Evolutionary conservation across 1,139 yeast species (phyloP), one percentile per base, ranked within the genome.

Genomic region (Hemisphaericaspora xylanilytica): DNA sequence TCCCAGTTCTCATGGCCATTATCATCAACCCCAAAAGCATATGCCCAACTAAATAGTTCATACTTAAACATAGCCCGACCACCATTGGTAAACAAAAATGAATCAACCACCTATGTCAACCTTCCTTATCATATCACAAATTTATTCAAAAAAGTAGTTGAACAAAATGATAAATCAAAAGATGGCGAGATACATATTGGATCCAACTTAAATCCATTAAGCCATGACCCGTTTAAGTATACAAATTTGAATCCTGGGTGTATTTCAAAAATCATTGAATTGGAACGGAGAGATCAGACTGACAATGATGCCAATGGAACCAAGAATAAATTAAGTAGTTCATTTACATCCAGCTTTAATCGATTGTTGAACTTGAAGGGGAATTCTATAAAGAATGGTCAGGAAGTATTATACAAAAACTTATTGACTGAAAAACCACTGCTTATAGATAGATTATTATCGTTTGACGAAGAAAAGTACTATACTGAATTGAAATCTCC

Each of bases 171-270:
- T 38, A 69, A 65, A 38, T 61, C 63, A 25, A 56, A 63, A 34
- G 78, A 74, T 32, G 78, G 77, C 10, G 67, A 70, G 15, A 50
- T 75, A 48, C 80, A 78, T 33, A 67, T 78, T 24, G 84, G 81
- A 0, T 80, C 82, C 32, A 68, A 69, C 37, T 65, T 78, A 21
- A 77, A 76, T 44, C 78, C 83, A 0, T 58, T 79, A 43, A 48
- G 58, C 32, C 73, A 78, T 9, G 85, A 78, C 50, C 76, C 78
- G 1, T 78, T 71, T 50, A 66, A 67, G 41, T 61, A 65, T 35
- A 78, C 77, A 15, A 78, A 71, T 48, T 55, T 76, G 41, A 77
- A 73, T 32, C 82, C 83, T 0, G 81, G 84, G 0, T 77, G 82
- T 48, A 47, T 73, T 22, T 57, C 72, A 1, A 52, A 55, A 11